Evolutionary conservation across 2,329 filamentous ascomycete genomes (phyloP), one percentile per base, ranked within the genome.

Genomic region (Exophiala oligosperma): DNA sequence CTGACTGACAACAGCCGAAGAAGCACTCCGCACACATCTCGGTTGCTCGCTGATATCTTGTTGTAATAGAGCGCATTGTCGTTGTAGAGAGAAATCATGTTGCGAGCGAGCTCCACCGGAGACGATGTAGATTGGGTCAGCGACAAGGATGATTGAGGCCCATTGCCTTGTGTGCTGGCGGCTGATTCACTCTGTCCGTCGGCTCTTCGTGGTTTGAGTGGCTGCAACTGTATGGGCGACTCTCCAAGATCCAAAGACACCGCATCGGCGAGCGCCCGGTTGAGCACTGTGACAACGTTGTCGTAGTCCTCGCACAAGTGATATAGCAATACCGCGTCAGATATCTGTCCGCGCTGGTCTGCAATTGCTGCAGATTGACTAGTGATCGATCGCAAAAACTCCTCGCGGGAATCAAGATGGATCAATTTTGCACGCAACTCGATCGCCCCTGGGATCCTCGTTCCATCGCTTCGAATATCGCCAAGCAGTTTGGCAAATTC

Each of bases 261-360:
- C 46, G 91, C 90, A 73, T 97, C 92, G 56, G 92, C 95, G 37
- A 99, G 81, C 2, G 92, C 89, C 40, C 92, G 88, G 74, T 92
- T 96, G 69, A 97, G 85, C 64, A 97, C 93, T 26, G 84, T 80
- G 44, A 97, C 86, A n/a, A 97, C 95, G 54, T 87, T 92, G 72
- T 99, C 92, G 72, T 96, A 97, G 72, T 99, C 92, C 69, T 91
- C 91, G 0, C 94, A 93, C 44, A 99, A 81, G 73, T 99, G 93
- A 73, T 96, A 97, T 52, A 99, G 81, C 51, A 99, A 81, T 12
- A 97, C 93, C 1, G 95, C 92, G 74, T 99, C 94, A 0, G 93
- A 95, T 50, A 95, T 85, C 46, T 68, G 66, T 40, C 94, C 93
- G 68, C 93, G 95, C 72, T 97, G 93, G 67, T 99, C 93, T 3